Evolutionary conservation across 352 stramenopile genomes (phyloP), one percentile per base, ranked within the genome.

Genomic region (Globisporangium iwayamae): DNA sequence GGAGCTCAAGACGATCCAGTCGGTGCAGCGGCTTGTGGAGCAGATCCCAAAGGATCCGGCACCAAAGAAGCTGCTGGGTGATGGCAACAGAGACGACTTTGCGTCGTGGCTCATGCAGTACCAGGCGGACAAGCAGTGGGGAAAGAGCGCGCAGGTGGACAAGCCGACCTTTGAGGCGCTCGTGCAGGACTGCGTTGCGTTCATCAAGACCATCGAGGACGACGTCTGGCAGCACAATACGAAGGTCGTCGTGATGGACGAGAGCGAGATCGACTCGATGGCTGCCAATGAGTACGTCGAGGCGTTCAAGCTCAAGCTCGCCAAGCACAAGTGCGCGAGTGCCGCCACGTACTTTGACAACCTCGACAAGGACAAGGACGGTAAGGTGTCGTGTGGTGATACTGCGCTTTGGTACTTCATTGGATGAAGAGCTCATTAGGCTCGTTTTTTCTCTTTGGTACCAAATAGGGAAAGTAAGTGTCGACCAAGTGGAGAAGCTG

Each of bases 351-450:
- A 63, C 56, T 91, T 91, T 53, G 78, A 79, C 47, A 66, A 79
- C 25, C 60, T 91, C 38, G 82, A 90, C 68, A 80, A 78, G 45
- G 75, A 90, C 62, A 81, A 89, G 56, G 80, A 89, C 58, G 82
- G 82, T 89, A 62, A 50, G 68, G 18, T 30, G 30, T 41, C 25
- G 18, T 28, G 18, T 39, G 56, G 55, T 36, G 16, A 9, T 46
- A 10, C 13, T 14, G 2, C 34, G 11, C 30, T 65, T 13, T 22
- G 30, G 22, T 14, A 45, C 6, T 8, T 32, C 59, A 38, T 4
- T n/a, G 13, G 10, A 45, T 43, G 52, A 58, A 5, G 32, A 58
- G 32, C 32, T 46, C n/a, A 46, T 45, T 41, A 41, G 36, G 9
- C 11, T 39, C 34, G 13, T 22, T 39, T 25, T n/a, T 52, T 62